Percentiles rank a stretch among this genome's conserved stretches.
Conservation (phyloP, 2,329 filamentous ascomycete species). For the Talaromyces amestolkiae region DNA sequence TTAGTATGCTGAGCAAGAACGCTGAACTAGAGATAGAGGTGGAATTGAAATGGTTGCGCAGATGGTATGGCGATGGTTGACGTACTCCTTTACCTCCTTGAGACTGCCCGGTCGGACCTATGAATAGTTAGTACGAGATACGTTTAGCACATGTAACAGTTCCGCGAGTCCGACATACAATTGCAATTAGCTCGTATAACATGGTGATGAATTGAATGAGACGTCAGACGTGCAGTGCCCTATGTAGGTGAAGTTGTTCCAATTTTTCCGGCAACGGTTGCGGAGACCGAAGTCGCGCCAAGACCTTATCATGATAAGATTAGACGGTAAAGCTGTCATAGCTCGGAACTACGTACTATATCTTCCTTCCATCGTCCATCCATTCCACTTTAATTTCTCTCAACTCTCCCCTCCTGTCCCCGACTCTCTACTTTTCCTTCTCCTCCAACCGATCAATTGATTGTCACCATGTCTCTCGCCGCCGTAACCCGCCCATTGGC, state of each 20-base stretch:
- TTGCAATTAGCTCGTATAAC: constrained; percentile 96
- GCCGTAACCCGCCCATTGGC: constrained; percentile 38
- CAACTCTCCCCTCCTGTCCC: constrained; percentile 21
- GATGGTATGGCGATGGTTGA: constrained; percentile 25
- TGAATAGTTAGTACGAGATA: constrained; percentile 17
- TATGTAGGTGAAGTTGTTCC: neutral
- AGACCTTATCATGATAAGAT: constrained; percentile 8
- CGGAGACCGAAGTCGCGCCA: constrained; percentile 1
- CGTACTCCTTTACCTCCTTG: constrained; percentile 91
- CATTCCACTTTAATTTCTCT: constrained; percentile 8
- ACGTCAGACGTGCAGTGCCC: constrained; percentile 23
- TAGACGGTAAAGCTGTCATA: constrained; percentile 7
- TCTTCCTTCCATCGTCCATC: constrained; percentile 16
- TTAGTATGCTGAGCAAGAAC: no score
- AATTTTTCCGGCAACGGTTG: constrained; percentile 6
- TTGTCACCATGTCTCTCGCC: constrained; percentile 37
- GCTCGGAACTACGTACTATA: constrained; percentile 17
- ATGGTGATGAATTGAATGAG: constrained; percentile 50
- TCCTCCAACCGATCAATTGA: neutral
- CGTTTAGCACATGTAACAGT: no score
- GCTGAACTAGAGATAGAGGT: neutral
- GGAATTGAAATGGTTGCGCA: constrained; percentile 8
- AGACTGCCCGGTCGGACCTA: constrained; percentile 91
- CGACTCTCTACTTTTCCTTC: neutral
- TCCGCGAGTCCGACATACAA: constrained; percentile 59